Evolutionary conservation across 2,329 filamentous ascomycete genomes (phyloP), one percentile per base, ranked within the genome.

Genomic region (Fusarium euwallaceae): DNA sequence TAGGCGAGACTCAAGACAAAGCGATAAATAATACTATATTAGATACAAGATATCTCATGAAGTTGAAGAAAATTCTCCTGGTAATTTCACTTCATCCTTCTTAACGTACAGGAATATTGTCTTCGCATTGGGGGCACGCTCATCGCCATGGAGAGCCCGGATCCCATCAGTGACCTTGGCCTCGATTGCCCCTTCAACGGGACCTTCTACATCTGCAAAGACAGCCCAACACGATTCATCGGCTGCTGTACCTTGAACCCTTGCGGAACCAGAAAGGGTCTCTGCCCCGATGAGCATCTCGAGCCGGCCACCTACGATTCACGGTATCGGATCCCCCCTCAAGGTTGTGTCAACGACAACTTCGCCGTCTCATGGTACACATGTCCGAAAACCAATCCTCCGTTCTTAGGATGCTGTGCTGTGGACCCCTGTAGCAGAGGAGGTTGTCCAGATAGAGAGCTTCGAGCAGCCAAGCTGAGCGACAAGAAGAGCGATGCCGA

Each of bases 371-470:
- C 74, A 1, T 86, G 84, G 83, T 84, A 81, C 59, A 78, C 80
- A 1, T 86, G 84, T 63, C 39, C 72, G 4, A 55, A 60, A 2
- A 76, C 75, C 6, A 69, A 32, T 0, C 79, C 81, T 20, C 79
- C 83, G 0, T 86, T 85, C 39, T 45, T 86, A 11, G 84, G 84
- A 10, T 86, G 84, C 60, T 86, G 84, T 34, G 43, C 67, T 0
- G 62, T 73, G 55, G 71, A 81, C 41, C 72, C 76, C 9, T 82
- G 79, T 14, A 6, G 16, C 11, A 29, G 22, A 5, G 66, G 62
- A 6, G 58, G 63, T 10, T 79, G 75, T 43, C 67, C 70, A 8
- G 37, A 36, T 8, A 60, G 17, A n/a, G 53, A 70, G 14, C n/a
- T 78, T 5, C 56, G 70, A 10, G 68, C 75, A 2, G 77, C 75